These are phyloP conservation scores for Phlebopus sp. DNA, from an alignment of 1,284 basidiomycete species.

Conservation along the genomic window DNA sequence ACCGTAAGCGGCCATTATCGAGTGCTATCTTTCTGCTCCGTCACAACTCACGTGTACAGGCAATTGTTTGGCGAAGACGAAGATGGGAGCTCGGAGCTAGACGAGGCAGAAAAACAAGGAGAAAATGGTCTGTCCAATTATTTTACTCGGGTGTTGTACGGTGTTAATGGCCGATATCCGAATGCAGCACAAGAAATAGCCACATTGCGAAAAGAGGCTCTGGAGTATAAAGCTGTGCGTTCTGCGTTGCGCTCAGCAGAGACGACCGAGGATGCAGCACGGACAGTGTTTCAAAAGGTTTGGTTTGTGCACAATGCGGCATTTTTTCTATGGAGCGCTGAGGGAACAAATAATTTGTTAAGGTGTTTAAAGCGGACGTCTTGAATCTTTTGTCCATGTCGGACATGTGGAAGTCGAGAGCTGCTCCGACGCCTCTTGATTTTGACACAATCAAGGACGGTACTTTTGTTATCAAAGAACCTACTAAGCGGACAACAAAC, in stretches of 20 bases:
- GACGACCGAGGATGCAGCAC: constrained; percentile 54
- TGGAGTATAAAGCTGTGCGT: constrained; percentile 83
- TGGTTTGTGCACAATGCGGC: background rate
- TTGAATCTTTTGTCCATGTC: constrained; percentile 88
- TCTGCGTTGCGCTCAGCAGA: constrained; percentile 51
- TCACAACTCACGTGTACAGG: constrained; percentile 40
- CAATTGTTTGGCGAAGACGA: constrained; percentile 94
- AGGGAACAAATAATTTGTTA: background rate
- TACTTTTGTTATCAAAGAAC: constrained; percentile 45
- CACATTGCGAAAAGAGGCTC: constrained; percentile 84
- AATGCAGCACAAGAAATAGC: constrained; percentile 84
- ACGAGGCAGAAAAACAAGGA: constrained; percentile 83
- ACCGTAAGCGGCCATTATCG: constrained; percentile 54
- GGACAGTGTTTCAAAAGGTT: constrained; percentile 84
- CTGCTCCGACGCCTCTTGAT: constrained; percentile 81
- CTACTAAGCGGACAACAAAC: constrained; percentile 8
- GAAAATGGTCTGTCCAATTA: constrained; percentile 66
- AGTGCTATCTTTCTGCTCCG: background rate
- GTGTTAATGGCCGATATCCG: constrained; percentile 3
- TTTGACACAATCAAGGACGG: constrained; percentile 70
- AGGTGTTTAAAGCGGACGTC: constrained; percentile 91
- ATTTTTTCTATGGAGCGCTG: background rate
- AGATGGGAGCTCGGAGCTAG: constrained; percentile 73
- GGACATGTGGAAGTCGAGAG: constrained; percentile 96
- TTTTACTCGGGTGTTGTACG: background rate